Base-by-base conservation (phyloP, 169 alveolate species). In the Plasmodium berghei region DNA sequence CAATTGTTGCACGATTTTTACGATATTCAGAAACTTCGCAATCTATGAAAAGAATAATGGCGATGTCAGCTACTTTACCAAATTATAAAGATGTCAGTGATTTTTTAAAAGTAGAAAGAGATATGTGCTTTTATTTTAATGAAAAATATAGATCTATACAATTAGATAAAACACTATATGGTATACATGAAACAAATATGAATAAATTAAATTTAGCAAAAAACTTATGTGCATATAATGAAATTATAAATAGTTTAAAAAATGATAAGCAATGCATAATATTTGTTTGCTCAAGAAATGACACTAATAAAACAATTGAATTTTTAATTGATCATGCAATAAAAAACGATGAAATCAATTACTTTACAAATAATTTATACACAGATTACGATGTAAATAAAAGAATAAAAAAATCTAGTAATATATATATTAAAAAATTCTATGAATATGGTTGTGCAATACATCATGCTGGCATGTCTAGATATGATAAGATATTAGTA, bases 1-100 rank as follows among this genome's bases (percentile, higher is more conserved):
- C 99, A 56, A 96, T 99, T 26, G 99, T 99, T 62, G 99, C 99
- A 2, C 95, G 99, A 85, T 97, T 99, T 58, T 95, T 98, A 54
- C 93, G 99, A 90, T 96, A 97, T 85, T 94, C 96, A 62, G 96
- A 93, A 83, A 89, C 94, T 5, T 90, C 96, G 9, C 96, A 92
- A 69, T 90, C 88, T 72, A 73, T 88, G 14, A 73, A 93, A 28
- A 83, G 96, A 64, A 88, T 93, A 42, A 99, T 98, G 28, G 99
- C 99, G 1, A 95, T 99, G 75, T 98, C 99, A 16, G 99, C 99
- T 14, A 99, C 99, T 0, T 93, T 99, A 59, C 99, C 99, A 18
- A 99, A 99, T 93, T 98, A 97, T 83, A 93, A 96, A 70, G 99
- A 99, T 94, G 99, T 99, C 14, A 99, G 99, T 22, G 96, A 95